Evolutionary conservation across 106 monocot species (phyloP).

Genomic region (Hemerocallis citrina): DNA sequence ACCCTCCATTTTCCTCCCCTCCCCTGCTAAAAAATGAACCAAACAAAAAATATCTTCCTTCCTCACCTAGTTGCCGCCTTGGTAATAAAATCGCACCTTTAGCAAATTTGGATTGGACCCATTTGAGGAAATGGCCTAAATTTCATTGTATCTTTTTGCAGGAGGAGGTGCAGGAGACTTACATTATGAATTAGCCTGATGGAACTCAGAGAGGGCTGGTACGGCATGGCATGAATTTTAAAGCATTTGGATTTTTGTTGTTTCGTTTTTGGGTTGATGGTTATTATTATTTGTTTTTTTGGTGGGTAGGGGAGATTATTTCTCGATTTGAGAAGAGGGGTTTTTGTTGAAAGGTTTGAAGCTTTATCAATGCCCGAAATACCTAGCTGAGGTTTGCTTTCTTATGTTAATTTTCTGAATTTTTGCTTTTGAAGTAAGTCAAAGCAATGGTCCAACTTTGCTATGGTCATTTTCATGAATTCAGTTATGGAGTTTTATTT

Average conservation of each 20-base stretch:
- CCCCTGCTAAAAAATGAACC: too few species aligned
- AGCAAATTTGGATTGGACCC: background rate
- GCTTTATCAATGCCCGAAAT: conserved; percentile 83
- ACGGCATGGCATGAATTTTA: too few species aligned
- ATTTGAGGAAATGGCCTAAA: background rate
- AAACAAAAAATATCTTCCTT: too few species aligned
- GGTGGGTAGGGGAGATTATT: conserved; percentile 95
- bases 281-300: background rate
- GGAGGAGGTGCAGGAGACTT: conserved; percentile 63
- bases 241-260: background rate
- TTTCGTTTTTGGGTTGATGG: conserved; percentile 2
- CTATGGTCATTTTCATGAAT: too few species aligned
- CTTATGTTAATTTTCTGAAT: too few species aligned
- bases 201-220: conserved; percentile 88
- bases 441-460: too few species aligned
- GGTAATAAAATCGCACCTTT: conserved; percentile 6
- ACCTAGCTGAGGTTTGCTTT: conserved; percentile 77
- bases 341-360: conserved; percentile 93
- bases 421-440: too few species aligned
- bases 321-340: conserved; percentile 94
- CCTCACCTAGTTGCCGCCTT: conserved; percentile 51
- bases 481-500: too few species aligned
- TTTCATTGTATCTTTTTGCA: conserved; percentile 9
- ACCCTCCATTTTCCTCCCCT: too few species aligned
- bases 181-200: conserved; percentile 86